A percentile compares a stretch with the other conserved stretches of the same genome.
Evolutionary conservation across 352 stramenopile genomes (phyloP).

Genomic region (Phytophthora ohioensis): DNA sequence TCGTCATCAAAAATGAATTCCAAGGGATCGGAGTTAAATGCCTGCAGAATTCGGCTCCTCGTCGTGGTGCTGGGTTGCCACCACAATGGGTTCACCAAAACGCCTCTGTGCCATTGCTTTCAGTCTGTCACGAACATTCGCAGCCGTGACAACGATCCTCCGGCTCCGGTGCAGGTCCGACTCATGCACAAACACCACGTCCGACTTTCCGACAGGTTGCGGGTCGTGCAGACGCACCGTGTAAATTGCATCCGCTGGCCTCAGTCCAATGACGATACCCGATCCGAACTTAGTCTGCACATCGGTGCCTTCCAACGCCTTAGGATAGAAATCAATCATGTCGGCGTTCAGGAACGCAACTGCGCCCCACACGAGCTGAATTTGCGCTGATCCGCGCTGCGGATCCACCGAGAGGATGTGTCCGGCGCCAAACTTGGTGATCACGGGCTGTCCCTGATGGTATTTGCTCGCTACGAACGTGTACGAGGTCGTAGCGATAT

Average conservation of each 20-base stretch:
- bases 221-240: slow-evolving; percentile 67
- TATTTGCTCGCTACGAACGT: slow-evolving; percentile 77
- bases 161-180: slow-evolving; percentile 64
- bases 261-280: slow-evolving; percentile 69
- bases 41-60: slow-evolving; percentile 61
- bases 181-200: slow-evolving; percentile 81
- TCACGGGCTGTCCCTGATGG: slow-evolving; percentile 75
- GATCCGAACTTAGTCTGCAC: slow-evolving; percentile 82
- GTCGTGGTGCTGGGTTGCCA: slow-evolving; percentile 45
- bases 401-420: slow-evolving; percentile 67
- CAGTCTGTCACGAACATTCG: slow-evolving; percentile 61
- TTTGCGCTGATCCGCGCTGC: slow-evolving; percentile 54
- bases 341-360: slow-evolving; percentile 65
- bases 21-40: slow-evolving; percentile 45
- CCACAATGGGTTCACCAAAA: slow-evolving; percentile 54
- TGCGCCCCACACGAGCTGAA: slow-evolving; percentile 74
- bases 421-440: slow-evolving; percentile 73
- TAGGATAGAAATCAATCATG: slow-evolving; percentile 75
- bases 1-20: slow-evolving; percentile 43
- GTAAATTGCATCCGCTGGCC: slow-evolving; percentile 77
- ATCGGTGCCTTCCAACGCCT: slow-evolving; percentile 77
- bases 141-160: slow-evolving; percentile 53
- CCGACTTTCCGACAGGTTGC: slow-evolving; percentile 53
- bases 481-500: slow-evolving; percentile 69
- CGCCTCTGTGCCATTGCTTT: slow-evolving; percentile 53